Base-by-base conservation (phyloP, 495 filamentous ascomycete species). In the Penicillium paxilli region DNA sequence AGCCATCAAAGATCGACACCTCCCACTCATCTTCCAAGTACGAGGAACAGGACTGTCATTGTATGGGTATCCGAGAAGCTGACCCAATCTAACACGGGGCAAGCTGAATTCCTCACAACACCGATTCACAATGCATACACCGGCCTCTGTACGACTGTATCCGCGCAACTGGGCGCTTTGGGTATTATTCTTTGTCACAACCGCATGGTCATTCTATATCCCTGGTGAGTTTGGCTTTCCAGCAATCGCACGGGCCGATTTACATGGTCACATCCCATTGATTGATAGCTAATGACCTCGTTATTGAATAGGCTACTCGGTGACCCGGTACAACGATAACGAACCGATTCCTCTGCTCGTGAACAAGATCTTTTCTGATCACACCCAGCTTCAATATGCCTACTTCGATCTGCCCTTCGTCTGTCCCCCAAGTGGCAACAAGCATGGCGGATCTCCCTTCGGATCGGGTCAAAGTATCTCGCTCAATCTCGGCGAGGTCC, bases 341-440 rank as follows among this genome's bases (percentile, higher is more conserved):
- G 89, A 96, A 60, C 75, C 86, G 4, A 91, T 96, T 23, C 91
- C 91, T 0, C 80, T 97, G 5, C 83, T 92, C n/a, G 90, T 94
- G 49, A 97, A 97, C 74, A 96, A 97, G 70, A 87, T 95, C 62
- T 95, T 92, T 73, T 96, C 91, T 55, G 92, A 96, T 73, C 85
- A 90, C 58, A 93, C 91, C 0, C 88, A 96, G 67, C 75, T 97
- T 8, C 91, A 96, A 70, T 97, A 91, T 82, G 92, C 92, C 58
- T 96, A 93, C 76, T 92, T 87, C 63, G 90, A 96, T 60, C 86
- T 96, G 10, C 91, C 92, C 20, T 96, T 97, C 66, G 89, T 96
- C 47, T 96, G 90, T 61, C 91, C 89, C 8, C 90, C 89, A 1
- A 88, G 85, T 16, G 89, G 88, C 24, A 78, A 82, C 50, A 79